phyloP scores from a whole-genome alignment of 345 rosid genomes.

The Salix koriyanagi region DNA sequence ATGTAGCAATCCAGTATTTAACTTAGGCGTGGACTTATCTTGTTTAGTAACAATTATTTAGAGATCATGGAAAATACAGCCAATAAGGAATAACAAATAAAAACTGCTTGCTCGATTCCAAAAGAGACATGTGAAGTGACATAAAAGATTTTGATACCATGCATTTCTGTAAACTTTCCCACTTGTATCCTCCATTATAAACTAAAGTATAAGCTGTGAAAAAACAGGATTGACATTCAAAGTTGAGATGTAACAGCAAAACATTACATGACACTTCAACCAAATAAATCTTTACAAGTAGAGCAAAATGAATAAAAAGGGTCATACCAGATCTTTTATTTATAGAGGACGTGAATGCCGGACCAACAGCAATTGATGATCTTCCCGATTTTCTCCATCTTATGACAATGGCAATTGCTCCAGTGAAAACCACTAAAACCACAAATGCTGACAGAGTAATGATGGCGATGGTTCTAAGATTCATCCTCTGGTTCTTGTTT shows the following conservation, averaged over 20 bases:
- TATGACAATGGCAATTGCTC: conserved; percentile 54
- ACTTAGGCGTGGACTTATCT: neutral
- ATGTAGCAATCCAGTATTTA: neutral
- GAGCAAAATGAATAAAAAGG: neutral
- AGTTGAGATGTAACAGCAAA: neutral
- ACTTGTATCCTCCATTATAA: neutral
- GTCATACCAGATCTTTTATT: conserved; percentile 79
- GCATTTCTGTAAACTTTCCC: neutral
- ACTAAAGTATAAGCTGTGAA: neutral
- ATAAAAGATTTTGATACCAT: neutral
- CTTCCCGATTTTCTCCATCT: conserved; percentile 79
- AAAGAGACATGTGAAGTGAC: neutral
- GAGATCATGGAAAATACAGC: neutral
- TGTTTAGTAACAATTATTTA: neutral
- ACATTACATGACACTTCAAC: neutral
- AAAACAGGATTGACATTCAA: neutral
- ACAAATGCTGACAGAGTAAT: conserved; percentile 80
- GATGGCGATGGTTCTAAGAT: conserved; percentile 58
- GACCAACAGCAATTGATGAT: conserved; percentile 88
- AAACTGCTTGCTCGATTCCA: neutral
- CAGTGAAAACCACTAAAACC: conserved; percentile 64
- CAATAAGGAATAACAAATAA: neutral
- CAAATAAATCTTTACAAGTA: neutral
- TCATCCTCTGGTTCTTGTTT: conserved; percentile 67
- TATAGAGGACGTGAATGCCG: conserved; percentile 55